Conservation (phyloP, 2,329 filamentous ascomycete genomes). For the Xylariomycetidae sp. region DNA sequence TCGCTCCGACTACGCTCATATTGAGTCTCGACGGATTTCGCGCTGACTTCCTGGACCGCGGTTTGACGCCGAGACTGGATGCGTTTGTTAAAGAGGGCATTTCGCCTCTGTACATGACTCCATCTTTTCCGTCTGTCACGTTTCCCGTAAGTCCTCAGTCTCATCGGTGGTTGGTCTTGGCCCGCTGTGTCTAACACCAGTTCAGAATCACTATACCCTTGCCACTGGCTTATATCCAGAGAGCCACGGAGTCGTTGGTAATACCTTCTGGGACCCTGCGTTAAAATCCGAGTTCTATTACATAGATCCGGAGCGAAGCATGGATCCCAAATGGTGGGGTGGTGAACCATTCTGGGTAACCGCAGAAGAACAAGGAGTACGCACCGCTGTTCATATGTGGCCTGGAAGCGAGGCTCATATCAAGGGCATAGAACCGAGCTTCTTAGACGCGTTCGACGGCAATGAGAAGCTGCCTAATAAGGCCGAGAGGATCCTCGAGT, state of each 20-base stretch:
- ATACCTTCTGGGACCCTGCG: slow-evolving; percentile 86
- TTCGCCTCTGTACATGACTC: slow-evolving; percentile 87
- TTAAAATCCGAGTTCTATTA: slow-evolving; percentile 81
- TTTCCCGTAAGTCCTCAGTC: too few relatives aligned
- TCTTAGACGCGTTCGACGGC: slow-evolving; percentile 80
- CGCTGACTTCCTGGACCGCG: slow-evolving; percentile 83
- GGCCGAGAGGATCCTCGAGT: slow-evolving; percentile 71
- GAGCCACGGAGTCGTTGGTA: slow-evolving; percentile 87
- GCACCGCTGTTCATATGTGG: slow-evolving; percentile 95
- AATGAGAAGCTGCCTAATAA: slow-evolving; percentile 71
- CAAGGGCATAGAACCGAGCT: slow-evolving; percentile 65
- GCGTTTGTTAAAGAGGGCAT: slow-evolving; percentile 77
- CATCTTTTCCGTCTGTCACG: slow-evolving; percentile 92
- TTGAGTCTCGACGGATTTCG: slow-evolving; percentile 95
- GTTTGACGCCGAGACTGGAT: slow-evolving; percentile 76
- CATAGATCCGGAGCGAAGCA: slow-evolving; percentile 68
- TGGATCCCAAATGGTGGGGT: slow-evolving; percentile 89
- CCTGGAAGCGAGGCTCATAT: slow-evolving; percentile 91
- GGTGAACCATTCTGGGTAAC: slow-evolving; percentile 94
- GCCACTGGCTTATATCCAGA: slow-evolving; percentile 91
- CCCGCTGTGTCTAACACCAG: too few relatives aligned
- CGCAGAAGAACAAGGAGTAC: slow-evolving; percentile 75
- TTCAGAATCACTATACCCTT: slow-evolving; percentile 93
- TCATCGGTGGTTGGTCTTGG: too few relatives aligned
- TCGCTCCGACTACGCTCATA: slow-evolving; percentile 86